A percentile compares a stretch with the other conserved stretches of the same genome.
These are phyloP conservation scores for Calocybe gangraenosa DNA, from an alignment of 768 basidiomycete genomes.

Conservation along the genomic window DNA sequence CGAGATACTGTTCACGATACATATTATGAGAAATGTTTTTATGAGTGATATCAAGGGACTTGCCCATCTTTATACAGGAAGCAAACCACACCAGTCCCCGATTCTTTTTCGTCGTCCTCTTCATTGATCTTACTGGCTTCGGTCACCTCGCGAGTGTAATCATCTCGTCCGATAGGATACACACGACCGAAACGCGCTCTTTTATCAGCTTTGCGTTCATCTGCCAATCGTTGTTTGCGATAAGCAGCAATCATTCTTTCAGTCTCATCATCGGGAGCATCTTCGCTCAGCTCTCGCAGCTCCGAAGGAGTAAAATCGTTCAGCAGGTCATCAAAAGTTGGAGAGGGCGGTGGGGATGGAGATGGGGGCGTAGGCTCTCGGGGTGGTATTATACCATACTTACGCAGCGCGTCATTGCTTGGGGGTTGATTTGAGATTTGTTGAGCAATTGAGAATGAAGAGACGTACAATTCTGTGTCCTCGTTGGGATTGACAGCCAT, in stretches of 20 bases:
- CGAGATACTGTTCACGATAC: slow-evolving; percentile 54
- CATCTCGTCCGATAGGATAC: slow-evolving; percentile 86
- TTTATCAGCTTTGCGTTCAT: slow-evolving; percentile 54
- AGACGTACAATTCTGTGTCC: slow-evolving; percentile 93
- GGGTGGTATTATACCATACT: slow-evolving; percentile 87
- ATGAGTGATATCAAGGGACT: slow-evolving; percentile 22
- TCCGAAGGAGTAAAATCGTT: slow-evolving; percentile 60
- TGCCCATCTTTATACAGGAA: slow-evolving; percentile 95
- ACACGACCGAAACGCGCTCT: slow-evolving; percentile 77
- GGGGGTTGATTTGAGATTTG: slow-evolving; percentile 7
- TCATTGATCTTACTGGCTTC: slow-evolving; percentile 79
- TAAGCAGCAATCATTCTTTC: slow-evolving; percentile 70
- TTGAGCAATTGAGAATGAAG: too few relatives aligned
- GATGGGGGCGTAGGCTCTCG: slow-evolving; percentile 61
- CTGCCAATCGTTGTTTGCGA: slow-evolving; percentile 57
- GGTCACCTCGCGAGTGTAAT: slow-evolving; percentile 93
- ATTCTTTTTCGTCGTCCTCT: slow-evolving; percentile 57
- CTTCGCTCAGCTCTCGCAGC: slow-evolving; percentile 66
- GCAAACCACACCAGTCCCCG: slow-evolving; percentile 90
- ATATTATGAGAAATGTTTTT: neutral
- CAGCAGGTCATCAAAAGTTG: slow-evolving; percentile 63
- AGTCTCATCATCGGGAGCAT: slow-evolving; percentile 70
- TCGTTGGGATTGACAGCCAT: slow-evolving; percentile 82
- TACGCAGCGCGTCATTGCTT: slow-evolving; percentile 92
- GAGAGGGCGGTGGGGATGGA: slow-evolving; percentile 80